phyloP scores from a whole-genome alignment of 805 yeast genomes.

The Wickerhamomyces bovis region DNA sequence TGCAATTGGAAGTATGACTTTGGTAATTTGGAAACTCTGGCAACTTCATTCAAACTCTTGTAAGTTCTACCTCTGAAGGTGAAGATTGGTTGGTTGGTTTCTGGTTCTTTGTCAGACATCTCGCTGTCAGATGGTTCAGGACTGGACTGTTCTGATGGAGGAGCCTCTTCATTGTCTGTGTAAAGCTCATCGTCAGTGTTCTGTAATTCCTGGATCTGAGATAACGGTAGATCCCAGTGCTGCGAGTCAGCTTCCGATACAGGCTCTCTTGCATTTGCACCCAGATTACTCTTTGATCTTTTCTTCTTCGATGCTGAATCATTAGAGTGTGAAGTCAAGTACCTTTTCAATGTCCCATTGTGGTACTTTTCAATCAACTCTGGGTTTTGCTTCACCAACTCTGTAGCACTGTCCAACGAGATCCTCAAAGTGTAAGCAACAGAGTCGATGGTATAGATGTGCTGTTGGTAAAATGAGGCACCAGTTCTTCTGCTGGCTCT shows the following conservation, averaged over 20 bases:
- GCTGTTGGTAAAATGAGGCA: constrained; percentile 20
- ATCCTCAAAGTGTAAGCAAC: constrained; percentile 17
- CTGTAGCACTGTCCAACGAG: constrained; percentile 15
- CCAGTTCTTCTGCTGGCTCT: constrained; percentile 12
- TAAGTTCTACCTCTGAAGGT: constrained; percentile 18
- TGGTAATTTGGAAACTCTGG: constrained; percentile 19
- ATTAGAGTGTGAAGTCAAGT: constrained; percentile 3
- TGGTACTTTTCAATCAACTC: constrained; percentile 24
- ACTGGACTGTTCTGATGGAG: constrained; percentile 14
- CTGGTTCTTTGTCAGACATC: neutral
- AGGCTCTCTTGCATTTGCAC: neutral
- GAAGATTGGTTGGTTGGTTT: neutral
- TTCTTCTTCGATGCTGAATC: neutral
- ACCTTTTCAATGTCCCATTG: constrained; percentile 18
- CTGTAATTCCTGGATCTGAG: neutral
- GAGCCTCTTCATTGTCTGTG: constrained; percentile 12
- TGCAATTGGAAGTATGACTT: constrained; percentile 16
- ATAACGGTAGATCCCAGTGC: neutral
- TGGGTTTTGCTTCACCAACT: constrained; percentile 17
- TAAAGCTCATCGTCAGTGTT: constrained; percentile 13
- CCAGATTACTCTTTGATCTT: neutral
- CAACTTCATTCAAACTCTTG: constrained; percentile 14
- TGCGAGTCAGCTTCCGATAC: constrained; percentile 1
- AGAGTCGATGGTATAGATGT: constrained; percentile 22
- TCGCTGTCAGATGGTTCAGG: constrained; percentile 4